phyloP scores from a whole-genome alignment of 2,329 filamentous ascomycete genomes.

The Fonsecaea multimorphosa region DNA sequence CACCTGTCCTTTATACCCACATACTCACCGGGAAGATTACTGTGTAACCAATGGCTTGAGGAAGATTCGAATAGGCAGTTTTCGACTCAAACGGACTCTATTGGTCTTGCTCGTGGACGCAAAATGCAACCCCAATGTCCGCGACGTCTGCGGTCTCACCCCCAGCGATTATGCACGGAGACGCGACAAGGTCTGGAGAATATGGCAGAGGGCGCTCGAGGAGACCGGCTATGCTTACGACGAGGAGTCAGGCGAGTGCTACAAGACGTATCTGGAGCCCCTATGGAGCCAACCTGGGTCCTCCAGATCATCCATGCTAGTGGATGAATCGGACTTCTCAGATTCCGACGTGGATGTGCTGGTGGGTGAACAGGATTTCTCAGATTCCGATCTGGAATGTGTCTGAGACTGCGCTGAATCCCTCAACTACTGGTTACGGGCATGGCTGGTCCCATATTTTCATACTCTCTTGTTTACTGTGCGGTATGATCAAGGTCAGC shows the following conservation, averaged over 20 bases:
- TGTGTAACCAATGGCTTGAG: too few relatives aligned
- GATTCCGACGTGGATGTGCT: too few relatives aligned
- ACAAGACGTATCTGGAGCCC: background rate
- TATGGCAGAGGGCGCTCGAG: constrained; percentile 1
- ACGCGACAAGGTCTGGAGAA: background rate
- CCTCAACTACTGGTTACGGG: too few relatives aligned
- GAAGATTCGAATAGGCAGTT: background rate
- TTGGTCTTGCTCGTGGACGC: background rate
- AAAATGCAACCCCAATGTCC: background rate
- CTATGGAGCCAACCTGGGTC: background rate
- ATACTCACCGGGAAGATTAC: background rate
- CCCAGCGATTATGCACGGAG: constrained; percentile 8
- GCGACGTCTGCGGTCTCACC: background rate
- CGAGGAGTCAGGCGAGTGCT: background rate
- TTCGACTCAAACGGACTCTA: background rate
- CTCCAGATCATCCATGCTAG: too few relatives aligned
- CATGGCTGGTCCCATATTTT: too few relatives aligned
- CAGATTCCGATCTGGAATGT: too few relatives aligned
- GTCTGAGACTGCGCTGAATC: too few relatives aligned
- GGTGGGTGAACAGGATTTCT: too few relatives aligned
- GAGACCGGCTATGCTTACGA: background rate
- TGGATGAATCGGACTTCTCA: too few relatives aligned
- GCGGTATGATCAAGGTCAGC: too few relatives aligned
- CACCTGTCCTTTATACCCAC: background rate
- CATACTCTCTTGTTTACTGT: too few relatives aligned